These are phyloP conservation scores for Lasiodiplodia citricola DNA, from an alignment of 2,329 filamentous ascomycete genomes.

Conservation along the genomic window DNA sequence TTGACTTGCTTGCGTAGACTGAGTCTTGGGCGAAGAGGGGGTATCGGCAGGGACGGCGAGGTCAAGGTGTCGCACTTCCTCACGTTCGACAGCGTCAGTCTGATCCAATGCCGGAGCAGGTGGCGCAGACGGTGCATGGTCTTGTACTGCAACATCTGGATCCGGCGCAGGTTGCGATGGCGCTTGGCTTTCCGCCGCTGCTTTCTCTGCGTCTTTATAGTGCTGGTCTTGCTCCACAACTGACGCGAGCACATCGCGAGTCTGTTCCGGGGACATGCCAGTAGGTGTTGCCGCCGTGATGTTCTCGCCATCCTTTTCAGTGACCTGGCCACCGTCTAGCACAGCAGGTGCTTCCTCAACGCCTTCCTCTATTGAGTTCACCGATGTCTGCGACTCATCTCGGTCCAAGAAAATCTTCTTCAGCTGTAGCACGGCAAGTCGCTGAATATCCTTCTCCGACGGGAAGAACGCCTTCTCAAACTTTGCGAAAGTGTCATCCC, in stretches of 20 bases:
- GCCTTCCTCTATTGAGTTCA: conserved; percentile 71
- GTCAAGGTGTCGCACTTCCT: conserved; percentile 67
- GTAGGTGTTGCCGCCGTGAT: conserved; percentile 41
- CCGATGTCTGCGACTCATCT: conserved; percentile 77
- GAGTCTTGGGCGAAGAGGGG: conserved; percentile 26
- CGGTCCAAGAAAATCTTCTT: conserved; percentile 93
- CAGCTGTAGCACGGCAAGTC: conserved; percentile 88
- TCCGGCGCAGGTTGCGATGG: conserved; percentile 14
- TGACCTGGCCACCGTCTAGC: conserved; percentile 10
- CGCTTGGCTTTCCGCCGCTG: neutral
- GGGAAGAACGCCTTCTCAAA: conserved; percentile 94
- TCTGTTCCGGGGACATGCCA: conserved; percentile 63
- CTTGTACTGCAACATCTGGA: neutral
- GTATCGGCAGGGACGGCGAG: conserved; percentile 58
- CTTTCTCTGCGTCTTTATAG: conserved; percentile 25
- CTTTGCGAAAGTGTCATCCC: conserved; percentile 87
- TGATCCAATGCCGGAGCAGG: neutral
- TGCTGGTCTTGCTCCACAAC: conserved; percentile 68
- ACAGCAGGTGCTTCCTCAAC: conserved; percentile 51
- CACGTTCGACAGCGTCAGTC: conserved; percentile 50
- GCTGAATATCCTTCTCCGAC: conserved; percentile 92
- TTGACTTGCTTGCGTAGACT: conserved; percentile 4
- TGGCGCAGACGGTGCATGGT: neutral
- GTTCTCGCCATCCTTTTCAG: conserved; percentile 38
- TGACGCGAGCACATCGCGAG: conserved; percentile 67